Conservation (phyloP, 2,329 filamentous ascomycete genomes). For the Diaporthe sp. region DNA sequence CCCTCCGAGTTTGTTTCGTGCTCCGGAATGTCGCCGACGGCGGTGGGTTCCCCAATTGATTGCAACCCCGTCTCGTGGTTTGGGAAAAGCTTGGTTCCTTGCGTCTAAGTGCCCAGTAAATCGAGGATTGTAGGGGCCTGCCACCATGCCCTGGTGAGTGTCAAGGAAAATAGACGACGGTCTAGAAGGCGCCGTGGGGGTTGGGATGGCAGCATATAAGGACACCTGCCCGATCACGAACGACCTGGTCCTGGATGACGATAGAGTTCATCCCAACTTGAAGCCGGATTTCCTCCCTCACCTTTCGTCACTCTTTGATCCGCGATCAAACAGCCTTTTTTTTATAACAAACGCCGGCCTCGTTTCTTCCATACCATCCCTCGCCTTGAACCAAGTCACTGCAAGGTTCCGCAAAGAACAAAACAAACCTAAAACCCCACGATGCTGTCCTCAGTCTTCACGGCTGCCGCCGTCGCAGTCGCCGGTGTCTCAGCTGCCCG, state of each 20-base stretch:
- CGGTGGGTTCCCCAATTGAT: constrained; percentile 30
- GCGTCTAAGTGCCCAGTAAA: neutral
- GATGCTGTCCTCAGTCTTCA: constrained; percentile 23
- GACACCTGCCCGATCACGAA: neutral
- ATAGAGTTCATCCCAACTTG: constrained; percentile 30
- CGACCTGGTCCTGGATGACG: neutral
- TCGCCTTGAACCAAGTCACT: constrained; percentile 2
- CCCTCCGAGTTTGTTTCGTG: constrained; percentile 10
- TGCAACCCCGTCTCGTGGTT: constrained; percentile 26
- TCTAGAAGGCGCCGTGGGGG: neutral
- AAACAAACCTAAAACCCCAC: neutral
- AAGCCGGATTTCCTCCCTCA: constrained; percentile 4
- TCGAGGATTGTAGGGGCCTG: neutral
- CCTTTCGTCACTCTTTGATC: constrained; percentile 20
- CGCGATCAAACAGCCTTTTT: neutral
- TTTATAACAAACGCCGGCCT: neutral
- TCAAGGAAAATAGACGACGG: neutral
- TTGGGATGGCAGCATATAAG: constrained; percentile 21
- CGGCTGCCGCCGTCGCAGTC: constrained; percentile 17
- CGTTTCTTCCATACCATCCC: neutral
- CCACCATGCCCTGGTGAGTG: constrained; percentile 1
- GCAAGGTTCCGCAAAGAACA: constrained; percentile 1
- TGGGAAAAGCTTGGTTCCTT: constrained; percentile 18
- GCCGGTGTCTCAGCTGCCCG: constrained; percentile 25
- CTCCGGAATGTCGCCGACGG: constrained; percentile 23